Conservation (phyloP, 331 rosid species). For the Erythrophleum ivorense region DNA sequence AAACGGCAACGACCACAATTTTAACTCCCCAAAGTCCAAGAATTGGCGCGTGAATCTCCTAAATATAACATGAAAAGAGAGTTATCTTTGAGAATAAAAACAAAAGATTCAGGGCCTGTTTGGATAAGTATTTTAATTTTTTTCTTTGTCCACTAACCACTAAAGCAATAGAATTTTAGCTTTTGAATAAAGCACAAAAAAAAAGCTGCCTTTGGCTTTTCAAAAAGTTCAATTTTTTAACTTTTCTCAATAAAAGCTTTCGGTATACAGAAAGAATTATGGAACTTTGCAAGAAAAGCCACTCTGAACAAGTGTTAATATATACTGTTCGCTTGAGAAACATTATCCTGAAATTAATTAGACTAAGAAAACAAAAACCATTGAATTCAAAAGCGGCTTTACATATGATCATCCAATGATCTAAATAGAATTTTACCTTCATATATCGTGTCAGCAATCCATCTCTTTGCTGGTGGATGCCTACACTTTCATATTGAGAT, state of each 20-base stretch:
- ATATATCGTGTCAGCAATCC: conserved; percentile 83
- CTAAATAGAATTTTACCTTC: conserved; percentile 64
- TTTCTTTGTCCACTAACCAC: neutral
- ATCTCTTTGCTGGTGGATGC: conserved; percentile 57
- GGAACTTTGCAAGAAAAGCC: neutral
- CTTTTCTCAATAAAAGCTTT: neutral
- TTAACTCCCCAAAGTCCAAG: conserved; percentile 92
- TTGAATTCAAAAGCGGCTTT: conserved; percentile 26
- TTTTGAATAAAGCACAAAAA: neutral
- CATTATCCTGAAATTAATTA: conserved; percentile 19
- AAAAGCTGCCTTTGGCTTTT: neutral
- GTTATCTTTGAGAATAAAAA: conserved; percentile 37
- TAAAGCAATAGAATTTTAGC: neutral
- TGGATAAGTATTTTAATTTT: neutral
- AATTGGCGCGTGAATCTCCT: conserved; percentile 91
- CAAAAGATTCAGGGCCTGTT: neutral
- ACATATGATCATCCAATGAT: conserved; percentile 5
- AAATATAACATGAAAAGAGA: conserved; percentile 34
- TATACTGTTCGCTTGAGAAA: conserved; percentile 20
- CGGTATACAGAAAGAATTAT: neutral
- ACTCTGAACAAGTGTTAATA: neutral
- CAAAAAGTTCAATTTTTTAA: neutral
- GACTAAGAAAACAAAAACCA: conserved; percentile 23
- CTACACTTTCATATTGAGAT: conserved; percentile 51
- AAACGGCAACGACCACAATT: conserved; percentile 67